Evolutionary conservation across 768 basidiomycete genomes (phyloP).

Genomic region (Lactifluus piperatus): DNA sequence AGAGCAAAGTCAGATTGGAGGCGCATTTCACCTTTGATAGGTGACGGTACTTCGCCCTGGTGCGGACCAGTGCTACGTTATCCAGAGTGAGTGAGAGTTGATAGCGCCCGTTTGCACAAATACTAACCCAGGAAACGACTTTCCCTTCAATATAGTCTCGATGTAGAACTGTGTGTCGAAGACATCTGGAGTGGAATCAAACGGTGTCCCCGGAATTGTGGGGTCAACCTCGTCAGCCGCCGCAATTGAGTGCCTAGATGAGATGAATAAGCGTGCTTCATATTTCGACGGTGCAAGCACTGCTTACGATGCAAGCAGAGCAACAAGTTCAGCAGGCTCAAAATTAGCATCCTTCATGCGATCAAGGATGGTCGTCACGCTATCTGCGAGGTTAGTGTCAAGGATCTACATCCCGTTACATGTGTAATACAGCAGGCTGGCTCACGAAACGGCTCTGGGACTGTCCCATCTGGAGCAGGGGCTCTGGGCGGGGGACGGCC

Average conservation of each 20-base stretch:
- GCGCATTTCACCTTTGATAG: conserved; percentile 29
- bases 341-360: conserved; percentile 31
- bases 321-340: conserved; percentile 28
- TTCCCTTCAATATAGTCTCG: conserved; percentile 29
- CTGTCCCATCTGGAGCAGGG: conserved; percentile 26
- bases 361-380: conserved; percentile 22
- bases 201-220: conserved; percentile 28
- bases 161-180: conserved; percentile 29
- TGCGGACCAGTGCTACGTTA: conserved; percentile 20
- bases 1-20: conserved; percentile 28
- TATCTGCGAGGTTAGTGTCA: conserved; percentile 7
- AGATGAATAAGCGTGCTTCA: conserved; percentile 18
- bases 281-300: not conserved
- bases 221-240: conserved; percentile 22
- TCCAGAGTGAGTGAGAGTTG: not conserved
- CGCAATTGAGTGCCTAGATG: conserved; percentile 20
- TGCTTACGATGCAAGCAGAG: conserved; percentile 28
- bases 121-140: conserved; percentile 25
- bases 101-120: not conserved
- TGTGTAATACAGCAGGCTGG: not conserved
- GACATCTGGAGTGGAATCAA: conserved; percentile 24
- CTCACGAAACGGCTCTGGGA: conserved; percentile 29
- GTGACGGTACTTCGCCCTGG: conserved; percentile 27
- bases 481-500: conserved; percentile 27
- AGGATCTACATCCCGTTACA: not conserved